Evolutionary conservation across 805 yeast genomes (phyloP).

Genomic region (Soucietia sequanensis): DNA sequence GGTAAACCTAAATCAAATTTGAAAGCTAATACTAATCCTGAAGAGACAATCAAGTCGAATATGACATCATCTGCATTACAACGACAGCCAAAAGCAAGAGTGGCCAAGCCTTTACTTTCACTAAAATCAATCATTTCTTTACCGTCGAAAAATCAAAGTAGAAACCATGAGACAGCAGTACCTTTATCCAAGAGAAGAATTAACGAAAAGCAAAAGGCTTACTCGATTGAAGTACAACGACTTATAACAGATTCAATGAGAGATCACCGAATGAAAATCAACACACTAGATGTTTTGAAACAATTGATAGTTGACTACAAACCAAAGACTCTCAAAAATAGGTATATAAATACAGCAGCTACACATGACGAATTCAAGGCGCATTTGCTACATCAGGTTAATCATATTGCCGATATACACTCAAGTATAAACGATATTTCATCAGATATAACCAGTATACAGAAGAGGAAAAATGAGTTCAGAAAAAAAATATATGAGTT

Average conservation of each 20-base stretch:
- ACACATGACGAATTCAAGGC: constrained; percentile 32
- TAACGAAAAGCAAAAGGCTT: constrained; percentile 26
- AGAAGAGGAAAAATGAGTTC: constrained; percentile 29
- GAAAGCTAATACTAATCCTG: no score
- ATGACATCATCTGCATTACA: no score
- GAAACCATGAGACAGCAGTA: constrained; percentile 5
- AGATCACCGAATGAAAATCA: constrained; percentile 25
- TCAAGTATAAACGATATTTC: constrained; percentile 32
- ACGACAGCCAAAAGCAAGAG: no score
- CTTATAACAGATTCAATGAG: constrained; percentile 17
- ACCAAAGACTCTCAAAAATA: constrained; percentile 16
- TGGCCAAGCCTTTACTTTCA: constrained; percentile 1
- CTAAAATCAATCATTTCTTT: constrained; percentile 1
- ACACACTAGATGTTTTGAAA: constrained; percentile 37
- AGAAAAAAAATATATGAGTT: constrained; percentile 30
- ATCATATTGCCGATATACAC: constrained; percentile 32
- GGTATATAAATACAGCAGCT: constrained; percentile 16
- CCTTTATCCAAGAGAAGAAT: constrained; percentile 16
- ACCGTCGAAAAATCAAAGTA: neutral
- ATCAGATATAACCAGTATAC: constrained; percentile 25
- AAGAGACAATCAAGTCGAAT: no score
- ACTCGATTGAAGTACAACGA: constrained; percentile 29
- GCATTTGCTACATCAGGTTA: constrained; percentile 26
- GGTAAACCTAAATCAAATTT: no score
- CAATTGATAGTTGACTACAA: constrained; percentile 28